Conservation (phyloP, 1,284 basidiomycete species). For the Rhizoctonia solani region DNA sequence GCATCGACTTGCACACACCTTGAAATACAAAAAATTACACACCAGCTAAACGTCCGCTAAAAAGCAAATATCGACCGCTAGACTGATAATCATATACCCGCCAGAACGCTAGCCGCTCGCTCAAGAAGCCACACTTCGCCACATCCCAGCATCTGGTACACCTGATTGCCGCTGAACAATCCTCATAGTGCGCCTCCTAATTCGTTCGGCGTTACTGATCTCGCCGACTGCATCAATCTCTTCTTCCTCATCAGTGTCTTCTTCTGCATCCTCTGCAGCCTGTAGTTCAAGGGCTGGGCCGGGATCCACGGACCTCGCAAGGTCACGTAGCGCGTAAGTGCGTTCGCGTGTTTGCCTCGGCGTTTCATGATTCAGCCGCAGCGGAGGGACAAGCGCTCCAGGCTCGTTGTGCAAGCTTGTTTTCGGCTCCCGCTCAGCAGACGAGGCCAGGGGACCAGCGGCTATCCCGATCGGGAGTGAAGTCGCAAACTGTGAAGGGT, state of each 20-base stretch:
- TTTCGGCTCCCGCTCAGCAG: slow-evolving; percentile 32
- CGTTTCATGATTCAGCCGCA: background rate
- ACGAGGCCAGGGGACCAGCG: slow-evolving; percentile 18
- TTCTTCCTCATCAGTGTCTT: slow-evolving; percentile 36
- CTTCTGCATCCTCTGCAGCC: slow-evolving; percentile 29
- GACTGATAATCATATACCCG: background rate
- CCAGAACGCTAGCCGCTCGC: background rate
- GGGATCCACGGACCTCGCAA: slow-evolving; percentile 35
- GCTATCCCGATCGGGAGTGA: slow-evolving; percentile 36
- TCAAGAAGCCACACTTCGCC: slow-evolving; percentile 33
- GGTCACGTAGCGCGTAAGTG: slow-evolving; percentile 34
- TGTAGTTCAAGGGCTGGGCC: slow-evolving; percentile 30
- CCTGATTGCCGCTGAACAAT: slow-evolving; percentile 29
- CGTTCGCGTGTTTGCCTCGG: slow-evolving; percentile 32
- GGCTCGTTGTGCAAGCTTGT: slow-evolving; percentile 33
- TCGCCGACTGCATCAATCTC: slow-evolving; percentile 5
- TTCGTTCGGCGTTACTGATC: slow-evolving; percentile 20
- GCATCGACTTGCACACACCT: slow-evolving; percentile 6
- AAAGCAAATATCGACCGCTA: background rate
- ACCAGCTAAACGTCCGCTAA: slow-evolving; percentile 5
- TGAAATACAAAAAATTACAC: slow-evolving; percentile 14
- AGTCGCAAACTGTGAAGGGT: slow-evolving; percentile 35
- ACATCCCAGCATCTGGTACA: slow-evolving; percentile 33
- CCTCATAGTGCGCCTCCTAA: slow-evolving; percentile 27
- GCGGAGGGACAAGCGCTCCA: slow-evolving; percentile 1